Evolutionary conservation across 2,329 filamentous ascomycete species (phyloP), one percentile per base, ranked within the genome.

Genomic region (Ceratocystis destructans): DNA sequence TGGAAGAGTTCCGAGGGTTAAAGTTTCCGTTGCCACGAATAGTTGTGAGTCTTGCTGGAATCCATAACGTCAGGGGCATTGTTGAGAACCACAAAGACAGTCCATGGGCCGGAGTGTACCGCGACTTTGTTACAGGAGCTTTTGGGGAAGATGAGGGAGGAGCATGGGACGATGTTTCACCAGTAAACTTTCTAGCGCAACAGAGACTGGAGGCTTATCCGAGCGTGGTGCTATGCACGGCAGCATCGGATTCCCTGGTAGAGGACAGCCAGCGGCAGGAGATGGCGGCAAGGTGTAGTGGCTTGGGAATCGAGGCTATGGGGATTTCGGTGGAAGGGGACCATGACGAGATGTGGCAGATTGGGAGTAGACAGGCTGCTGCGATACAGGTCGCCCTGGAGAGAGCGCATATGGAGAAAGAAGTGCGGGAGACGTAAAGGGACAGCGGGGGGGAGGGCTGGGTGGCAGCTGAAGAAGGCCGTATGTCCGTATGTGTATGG

Each of bases 31-130:
- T 64, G 17, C 69, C 70, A 8, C 68, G 73, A 4, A 76, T 75
- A 0, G 70, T 83, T 2, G 69, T 83, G 0, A 77, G 81, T 2
- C 71, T 82, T 1, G 79, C 77, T 55, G 82, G 82, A 0, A 77
- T 85, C 5, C 84, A 84, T 70, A 76, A 81, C 67, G 69, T 85
- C 55, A 57, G 61, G 20, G 62, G 61, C 3, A 65, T 70, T 41
- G 61, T 68, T 7, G 65, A 64, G 25, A 53, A 5, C 76, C 77
- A 7, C 73, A 75, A 0, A 71, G 83, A 64, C 67, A 71, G 3
- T 1, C 45, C 55, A 12, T 74, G 76, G 5, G 63, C 64, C 8
- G 31, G 53, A 25, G 22, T 68, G 17, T 84, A 84, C 68, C 69
- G 69, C 7, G 74, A 75, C 1, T 78, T 84, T 61, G 71, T 79